phyloP scores from a whole-genome alignment of 108 stramenopile species.

The Halocafeteria seosinensis region DNA sequence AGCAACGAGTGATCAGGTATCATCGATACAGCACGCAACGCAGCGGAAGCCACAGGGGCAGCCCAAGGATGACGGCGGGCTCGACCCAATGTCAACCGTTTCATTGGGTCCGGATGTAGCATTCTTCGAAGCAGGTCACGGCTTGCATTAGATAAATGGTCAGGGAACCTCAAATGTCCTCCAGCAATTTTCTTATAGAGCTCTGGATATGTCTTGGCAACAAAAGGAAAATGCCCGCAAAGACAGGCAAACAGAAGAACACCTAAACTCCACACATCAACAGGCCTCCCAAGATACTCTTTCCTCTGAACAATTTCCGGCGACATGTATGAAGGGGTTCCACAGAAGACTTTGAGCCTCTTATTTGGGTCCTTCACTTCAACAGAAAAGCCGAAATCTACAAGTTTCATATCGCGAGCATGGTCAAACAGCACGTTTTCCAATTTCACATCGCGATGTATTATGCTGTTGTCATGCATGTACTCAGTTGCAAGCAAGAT shows the following conservation, averaged over 20 bases:
- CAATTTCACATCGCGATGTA: conserved; percentile 47
- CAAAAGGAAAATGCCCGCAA: conserved; percentile 40
- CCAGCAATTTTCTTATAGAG: conserved; percentile 36
- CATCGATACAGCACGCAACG: background rate
- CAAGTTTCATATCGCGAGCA: conserved; percentile 21
- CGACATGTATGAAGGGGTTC: conserved; percentile 48
- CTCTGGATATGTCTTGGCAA: conserved; percentile 39
- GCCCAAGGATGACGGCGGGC: conserved; percentile 21
- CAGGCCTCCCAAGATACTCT: conserved; percentile 43
- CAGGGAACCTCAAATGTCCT: conserved; percentile 29
- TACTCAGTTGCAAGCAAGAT: conserved; percentile 26
- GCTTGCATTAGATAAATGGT: conserved; percentile 8
- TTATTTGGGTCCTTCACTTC: conserved; percentile 10
- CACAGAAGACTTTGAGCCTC: conserved; percentile 39
- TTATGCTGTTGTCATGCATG: conserved; percentile 30
- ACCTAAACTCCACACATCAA: conserved; percentile 39
- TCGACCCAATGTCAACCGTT: conserved; percentile 15
- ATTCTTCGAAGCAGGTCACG: conserved; percentile 22
- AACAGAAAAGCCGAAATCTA: conserved; percentile 40
- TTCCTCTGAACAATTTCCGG: conserved; percentile 42
- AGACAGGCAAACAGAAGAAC: conserved; percentile 38
- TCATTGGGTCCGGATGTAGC: conserved; percentile 21
- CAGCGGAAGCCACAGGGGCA: conserved; percentile 1
- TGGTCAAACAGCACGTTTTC: conserved; percentile 40
- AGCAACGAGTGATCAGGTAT: background rate